Evolutionary conservation across 192 early-diverging fungal species (phyloP).

Genomic region (Podila epicladia): DNA sequence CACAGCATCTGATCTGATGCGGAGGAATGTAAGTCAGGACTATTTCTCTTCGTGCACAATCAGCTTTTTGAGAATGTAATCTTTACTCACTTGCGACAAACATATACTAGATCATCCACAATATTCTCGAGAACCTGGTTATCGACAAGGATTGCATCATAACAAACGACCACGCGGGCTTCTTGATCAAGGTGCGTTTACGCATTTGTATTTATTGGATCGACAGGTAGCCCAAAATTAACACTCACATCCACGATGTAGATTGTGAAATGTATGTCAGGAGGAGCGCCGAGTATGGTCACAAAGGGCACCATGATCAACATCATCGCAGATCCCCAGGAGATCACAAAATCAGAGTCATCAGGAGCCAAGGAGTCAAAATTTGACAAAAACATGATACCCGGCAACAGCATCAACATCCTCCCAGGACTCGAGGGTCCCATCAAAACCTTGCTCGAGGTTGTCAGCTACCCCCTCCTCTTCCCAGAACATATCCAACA

Average conservation of each 20-base stretch:
- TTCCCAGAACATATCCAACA: constrained; percentile 68
- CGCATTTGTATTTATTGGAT: neutral
- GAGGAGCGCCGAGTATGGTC: constrained; percentile 13
- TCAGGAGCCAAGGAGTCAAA: neutral
- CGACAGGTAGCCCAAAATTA: too few species aligned
- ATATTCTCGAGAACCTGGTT: constrained; percentile 14
- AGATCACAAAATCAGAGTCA: neutral
- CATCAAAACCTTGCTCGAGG: constrained; percentile 76
- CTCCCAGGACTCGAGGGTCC: constrained; percentile 80
- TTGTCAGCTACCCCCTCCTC: constrained; percentile 80
- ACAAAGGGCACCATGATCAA: constrained; percentile 26
- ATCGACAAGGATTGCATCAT: constrained; percentile 15
- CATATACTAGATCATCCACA: constrained; percentile 17
- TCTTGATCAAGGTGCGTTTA: constrained; percentile 26
- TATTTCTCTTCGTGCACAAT: too few species aligned
- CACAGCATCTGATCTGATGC: neutral
- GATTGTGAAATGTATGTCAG: constrained; percentile 7
- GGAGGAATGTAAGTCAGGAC: neutral
- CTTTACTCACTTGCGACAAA: too few species aligned
- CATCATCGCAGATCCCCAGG: constrained; percentile 4
- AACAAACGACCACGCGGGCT: constrained; percentile 4
- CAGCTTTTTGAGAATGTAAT: too few species aligned
- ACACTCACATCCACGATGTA: neutral
- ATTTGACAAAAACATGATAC: neutral
- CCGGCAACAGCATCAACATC: constrained; percentile 14